Conservation (phyloP, 2,329 filamentous ascomycete species). For the Aspergillus fijiensis region DNA sequence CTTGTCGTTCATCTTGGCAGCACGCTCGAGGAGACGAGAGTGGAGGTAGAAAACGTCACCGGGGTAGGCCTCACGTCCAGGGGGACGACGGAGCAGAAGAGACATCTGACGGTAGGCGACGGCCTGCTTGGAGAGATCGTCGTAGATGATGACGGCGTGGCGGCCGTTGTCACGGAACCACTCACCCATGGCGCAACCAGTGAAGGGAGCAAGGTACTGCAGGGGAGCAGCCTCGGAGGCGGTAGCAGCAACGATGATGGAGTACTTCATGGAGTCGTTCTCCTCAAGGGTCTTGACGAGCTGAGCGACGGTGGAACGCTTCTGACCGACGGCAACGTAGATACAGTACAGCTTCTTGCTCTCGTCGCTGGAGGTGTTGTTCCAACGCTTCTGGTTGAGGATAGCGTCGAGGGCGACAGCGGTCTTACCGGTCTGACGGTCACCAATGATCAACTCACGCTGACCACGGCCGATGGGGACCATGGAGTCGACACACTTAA, state of each 20-base stretch:
- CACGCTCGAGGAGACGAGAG: constrained; percentile 98
- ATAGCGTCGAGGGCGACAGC: constrained; percentile 97
- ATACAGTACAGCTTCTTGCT: constrained; percentile 99
- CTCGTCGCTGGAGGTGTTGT: constrained; percentile 83
- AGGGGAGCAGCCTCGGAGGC: constrained; percentile 95
- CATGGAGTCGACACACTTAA: constrained; percentile 99
- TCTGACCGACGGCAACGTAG: constrained; percentile 99
- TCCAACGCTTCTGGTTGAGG: constrained; percentile 99
- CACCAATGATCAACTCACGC: constrained; percentile 99
- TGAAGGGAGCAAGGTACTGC: constrained; percentile 93
- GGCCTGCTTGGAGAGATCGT: constrained; percentile 97
- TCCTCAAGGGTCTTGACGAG: constrained; percentile 99
- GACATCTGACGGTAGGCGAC: constrained; percentile 99
- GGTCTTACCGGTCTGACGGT: constrained; percentile 99
- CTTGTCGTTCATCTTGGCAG: constrained; percentile 97
- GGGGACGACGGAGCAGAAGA: constrained; percentile 92
- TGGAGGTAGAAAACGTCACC: constrained; percentile 99
- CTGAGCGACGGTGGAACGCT: constrained; percentile 98
- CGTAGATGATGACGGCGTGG: constrained; percentile 87
- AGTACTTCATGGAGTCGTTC: constrained; percentile 99
- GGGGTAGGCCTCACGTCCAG: constrained; percentile 98
- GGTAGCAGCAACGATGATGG: constrained; percentile 87
- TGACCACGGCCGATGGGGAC: constrained; percentile 99
- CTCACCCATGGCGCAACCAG: constrained; percentile 66
- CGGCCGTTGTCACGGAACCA: constrained; percentile 80